A percentile compares a stretch with the other conserved stretches of the same genome.
phyloP scores from a whole-genome alignment of 192 early-diverging fungal genomes.

The Backusella luteola region DNA sequence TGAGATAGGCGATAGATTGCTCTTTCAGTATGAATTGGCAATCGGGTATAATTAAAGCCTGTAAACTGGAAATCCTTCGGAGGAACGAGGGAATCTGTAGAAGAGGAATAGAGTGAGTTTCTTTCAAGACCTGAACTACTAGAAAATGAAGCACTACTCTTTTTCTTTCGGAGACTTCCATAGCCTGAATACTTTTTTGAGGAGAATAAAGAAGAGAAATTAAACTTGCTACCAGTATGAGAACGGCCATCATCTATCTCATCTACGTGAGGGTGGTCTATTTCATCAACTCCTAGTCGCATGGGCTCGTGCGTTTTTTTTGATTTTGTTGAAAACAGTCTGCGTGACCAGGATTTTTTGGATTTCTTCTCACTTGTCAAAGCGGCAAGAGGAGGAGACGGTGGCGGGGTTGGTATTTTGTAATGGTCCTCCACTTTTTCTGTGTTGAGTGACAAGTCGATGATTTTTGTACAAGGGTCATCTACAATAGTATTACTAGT shows the following conservation, averaged over 20 bases:
- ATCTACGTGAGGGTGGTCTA: not conserved
- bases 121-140: not conserved
- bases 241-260: not conserved
- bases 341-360: conserved; percentile 13
- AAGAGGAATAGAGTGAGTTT: not conserved
- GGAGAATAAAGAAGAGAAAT: conserved; percentile 6
- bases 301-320: not conserved
- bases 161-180: conserved; percentile 4
- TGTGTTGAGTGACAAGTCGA: not conserved
- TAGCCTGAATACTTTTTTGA: conserved; percentile 2
- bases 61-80: conserved; percentile 16
- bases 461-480: not conserved
- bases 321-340: not conserved
- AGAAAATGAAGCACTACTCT: conserved; percentile 3
- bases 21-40: conserved; percentile 73
- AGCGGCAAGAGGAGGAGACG: not conserved
- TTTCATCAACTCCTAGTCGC: not conserved
- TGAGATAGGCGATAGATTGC: conserved; percentile 75
- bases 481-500: not conserved
- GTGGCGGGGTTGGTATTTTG: not conserved
- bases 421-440: not conserved
- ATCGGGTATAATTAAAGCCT: conserved; percentile 7
- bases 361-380: not conserved
- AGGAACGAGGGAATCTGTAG: not conserved
- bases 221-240: not conserved